These are phyloP conservation scores for Pythium insidiosum DNA, from an alignment of 352 stramenopile genomes.

Conservation along the genomic window DNA sequence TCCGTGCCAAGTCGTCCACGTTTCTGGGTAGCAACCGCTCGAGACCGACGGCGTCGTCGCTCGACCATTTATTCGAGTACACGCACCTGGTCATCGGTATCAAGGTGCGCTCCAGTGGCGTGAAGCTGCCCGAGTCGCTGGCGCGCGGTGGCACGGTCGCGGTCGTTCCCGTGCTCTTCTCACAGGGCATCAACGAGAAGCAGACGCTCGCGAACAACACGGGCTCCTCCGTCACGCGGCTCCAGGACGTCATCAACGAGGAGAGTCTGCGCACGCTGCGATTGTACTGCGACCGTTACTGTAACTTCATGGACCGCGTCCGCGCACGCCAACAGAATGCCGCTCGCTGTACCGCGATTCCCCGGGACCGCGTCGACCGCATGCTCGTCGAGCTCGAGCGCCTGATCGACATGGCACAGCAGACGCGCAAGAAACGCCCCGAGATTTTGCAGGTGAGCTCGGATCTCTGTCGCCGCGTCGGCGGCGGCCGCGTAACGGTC, in stretches of 20 bases:
- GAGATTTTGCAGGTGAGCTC: conserved; percentile 84
- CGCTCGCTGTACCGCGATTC: conserved; percentile 15
- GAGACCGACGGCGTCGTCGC: conserved; percentile 15
- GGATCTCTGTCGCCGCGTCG: conserved; percentile 72
- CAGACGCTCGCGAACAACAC: conserved; percentile 90
- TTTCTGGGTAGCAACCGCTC: conserved; percentile 33
- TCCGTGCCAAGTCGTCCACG: conserved; percentile 51
- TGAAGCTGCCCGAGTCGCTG: conserved; percentile 58
- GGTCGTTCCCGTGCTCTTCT: conserved; percentile 73
- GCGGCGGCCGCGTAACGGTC: conserved; percentile 89
- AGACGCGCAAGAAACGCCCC: conserved; percentile 74
- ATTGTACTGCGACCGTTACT: conserved; percentile 68
- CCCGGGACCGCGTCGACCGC: conserved; percentile 46
- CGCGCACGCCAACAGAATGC: no score
- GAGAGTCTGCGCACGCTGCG: conserved; percentile 59
- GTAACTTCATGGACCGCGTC: conserved; percentile 49
- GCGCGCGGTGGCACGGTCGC: conserved; percentile 50
- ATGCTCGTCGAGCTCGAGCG: conserved; percentile 59
- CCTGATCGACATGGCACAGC: conserved; percentile 52
- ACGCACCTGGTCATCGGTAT: conserved; percentile 76
- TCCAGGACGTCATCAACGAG: conserved; percentile 82
- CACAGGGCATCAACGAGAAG: conserved; percentile 91
- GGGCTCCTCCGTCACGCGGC: conserved; percentile 55
- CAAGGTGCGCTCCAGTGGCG: conserved; percentile 64
- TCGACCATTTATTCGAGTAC: conserved; percentile 52